Evolutionary conservation across 2,329 filamentous ascomycete genomes (phyloP), one percentile per base, ranked within the genome.

Genomic region (Neophaeococcomyces mojaviensis): DNA sequence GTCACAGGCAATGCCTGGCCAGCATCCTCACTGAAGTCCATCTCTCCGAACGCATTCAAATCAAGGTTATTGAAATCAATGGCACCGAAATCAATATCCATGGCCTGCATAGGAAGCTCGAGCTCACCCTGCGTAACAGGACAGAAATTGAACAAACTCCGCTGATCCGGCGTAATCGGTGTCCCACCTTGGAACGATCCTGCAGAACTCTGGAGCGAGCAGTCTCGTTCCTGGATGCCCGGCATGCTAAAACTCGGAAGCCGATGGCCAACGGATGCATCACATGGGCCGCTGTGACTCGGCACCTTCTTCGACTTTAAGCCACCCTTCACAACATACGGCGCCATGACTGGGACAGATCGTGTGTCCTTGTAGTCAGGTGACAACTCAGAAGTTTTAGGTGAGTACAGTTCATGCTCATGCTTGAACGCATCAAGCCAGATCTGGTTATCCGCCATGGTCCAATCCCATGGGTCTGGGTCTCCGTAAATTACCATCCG

Each of bases 401-500:
- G 24, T 19, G 20, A 28, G 18, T 61, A 58, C 15, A 71, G 53
- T 3, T 68, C 68, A 32, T 62, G 58, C 48, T 70, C 65, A 8
- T 64, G 65, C 53, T 72, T 72, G 42, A 72, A 54, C 20, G 69
- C 56, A 46, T 63, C 63, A 9, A 72, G 58, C 69, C 69, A 72
- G 8, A 64, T 56, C n/a, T 64, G 58, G 40, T 70, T 70, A 51
- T 71, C 69, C 6, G 69, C 69, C 46, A 67, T 67, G 3, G 69
- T 71, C 55, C 69, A 60, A 44, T 62, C 59, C 61, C 61, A 62
- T 2, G 60, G 57, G 48, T 63, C 60, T 37, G 58, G 55, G 39
- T 51, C 58, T 31, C 57, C 59, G 43, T 59, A 63, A n/a, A 62
- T 55, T 19, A 59, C 57, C 31, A 49, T 44, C 15, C 61, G 50